Percentiles rank a stretch among this genome's conserved stretches.
These are phyloP conservation scores for Pleurostoma richardsiae DNA, from an alignment of 2,329 filamentous ascomycete species.

Conservation along the genomic window DNA sequence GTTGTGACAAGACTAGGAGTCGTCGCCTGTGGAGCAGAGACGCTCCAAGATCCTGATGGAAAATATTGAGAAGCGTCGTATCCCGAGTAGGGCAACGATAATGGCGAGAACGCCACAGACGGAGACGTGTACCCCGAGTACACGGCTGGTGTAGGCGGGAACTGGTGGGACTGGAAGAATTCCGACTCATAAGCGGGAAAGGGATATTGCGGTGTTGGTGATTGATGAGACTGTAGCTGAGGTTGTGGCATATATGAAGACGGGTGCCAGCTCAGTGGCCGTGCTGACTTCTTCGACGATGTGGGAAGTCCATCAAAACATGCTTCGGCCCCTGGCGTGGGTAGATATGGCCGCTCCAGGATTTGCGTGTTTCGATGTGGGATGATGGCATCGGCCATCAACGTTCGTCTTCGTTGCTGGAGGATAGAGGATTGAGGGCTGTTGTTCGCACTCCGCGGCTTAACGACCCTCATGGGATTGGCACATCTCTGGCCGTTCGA, in stretches of 20 bases:
- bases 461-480: constrained; percentile 54
- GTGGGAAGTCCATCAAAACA: constrained; percentile 23
- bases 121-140: constrained; percentile 58
- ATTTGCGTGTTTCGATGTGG: constrained; percentile 41
- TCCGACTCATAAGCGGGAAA: constrained; percentile 35
- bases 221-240: constrained; percentile 28
- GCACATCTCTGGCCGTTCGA: constrained; percentile 44
- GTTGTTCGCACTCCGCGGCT: constrained; percentile 64
- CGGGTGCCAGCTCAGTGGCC: constrained; percentile 75
- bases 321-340: constrained; percentile 25
- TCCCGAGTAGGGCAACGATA: constrained; percentile 39
- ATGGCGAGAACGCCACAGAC: constrained; percentile 46
- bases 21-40: constrained; percentile 8
- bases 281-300: constrained; percentile 32
- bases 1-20: not conserved
- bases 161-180: constrained; percentile 33
- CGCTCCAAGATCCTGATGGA: constrained; percentile 30
- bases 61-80: constrained; percentile 33
- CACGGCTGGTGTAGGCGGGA: constrained; percentile 46
- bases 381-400: constrained; percentile 45
- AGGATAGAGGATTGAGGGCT: constrained; percentile 55
- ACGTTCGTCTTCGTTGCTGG: constrained; percentile 48
- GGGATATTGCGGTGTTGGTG: constrained; percentile 30
- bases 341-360: constrained; percentile 34
- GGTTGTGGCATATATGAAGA: constrained; percentile 41